phyloP scores from a whole-genome alignment of 371 early-diverging fungal species.

The Rhizopus microsporus region DNA sequence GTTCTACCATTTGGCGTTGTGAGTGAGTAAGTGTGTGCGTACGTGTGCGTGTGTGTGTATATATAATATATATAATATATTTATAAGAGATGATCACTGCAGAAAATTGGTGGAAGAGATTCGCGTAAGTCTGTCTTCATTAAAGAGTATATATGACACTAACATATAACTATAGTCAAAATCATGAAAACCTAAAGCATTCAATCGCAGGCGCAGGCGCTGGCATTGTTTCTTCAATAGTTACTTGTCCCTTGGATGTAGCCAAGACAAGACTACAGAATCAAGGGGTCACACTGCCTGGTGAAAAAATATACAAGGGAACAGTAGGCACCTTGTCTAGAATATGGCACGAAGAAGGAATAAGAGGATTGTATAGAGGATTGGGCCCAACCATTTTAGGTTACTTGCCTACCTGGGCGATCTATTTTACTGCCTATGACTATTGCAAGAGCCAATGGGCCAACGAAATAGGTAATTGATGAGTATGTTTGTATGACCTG shows the following conservation, averaged over 20 bases:
- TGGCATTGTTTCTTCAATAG: slow-evolving; percentile 79
- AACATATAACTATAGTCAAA: slow-evolving; percentile 26
- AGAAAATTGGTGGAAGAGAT: slow-evolving; percentile 28
- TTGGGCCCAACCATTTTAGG: slow-evolving; percentile 83
- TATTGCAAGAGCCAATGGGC: slow-evolving; percentile 56
- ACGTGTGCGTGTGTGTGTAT: too few species aligned
- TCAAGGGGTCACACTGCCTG: slow-evolving; percentile 63
- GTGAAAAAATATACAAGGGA: slow-evolving; percentile 38
- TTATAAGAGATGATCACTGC: too few species aligned
- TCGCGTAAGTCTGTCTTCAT: slow-evolving; percentile 21
- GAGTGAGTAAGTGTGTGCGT: too few species aligned
- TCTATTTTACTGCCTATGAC: slow-evolving; percentile 85
- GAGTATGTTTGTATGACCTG: background rate
- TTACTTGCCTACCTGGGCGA: slow-evolving; percentile 87
- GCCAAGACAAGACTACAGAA: slow-evolving; percentile 95
- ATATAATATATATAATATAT: too few species aligned
- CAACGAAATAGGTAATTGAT: slow-evolving; percentile 28
- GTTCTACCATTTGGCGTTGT: too few species aligned
- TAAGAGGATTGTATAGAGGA: slow-evolving; percentile 87
- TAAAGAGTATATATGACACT: background rate
- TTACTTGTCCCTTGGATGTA: slow-evolving; percentile 94
- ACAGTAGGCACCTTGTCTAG: slow-evolving; percentile 63
- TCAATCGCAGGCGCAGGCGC: slow-evolving; percentile 86
- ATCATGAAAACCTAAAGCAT: slow-evolving; percentile 68
- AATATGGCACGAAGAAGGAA: slow-evolving; percentile 80